Percentiles rank a stretch among this genome's conserved stretches.
Evolutionary conservation across 768 basidiomycete genomes (phyloP).

Genomic region (Gautieria morchelliformis): DNA sequence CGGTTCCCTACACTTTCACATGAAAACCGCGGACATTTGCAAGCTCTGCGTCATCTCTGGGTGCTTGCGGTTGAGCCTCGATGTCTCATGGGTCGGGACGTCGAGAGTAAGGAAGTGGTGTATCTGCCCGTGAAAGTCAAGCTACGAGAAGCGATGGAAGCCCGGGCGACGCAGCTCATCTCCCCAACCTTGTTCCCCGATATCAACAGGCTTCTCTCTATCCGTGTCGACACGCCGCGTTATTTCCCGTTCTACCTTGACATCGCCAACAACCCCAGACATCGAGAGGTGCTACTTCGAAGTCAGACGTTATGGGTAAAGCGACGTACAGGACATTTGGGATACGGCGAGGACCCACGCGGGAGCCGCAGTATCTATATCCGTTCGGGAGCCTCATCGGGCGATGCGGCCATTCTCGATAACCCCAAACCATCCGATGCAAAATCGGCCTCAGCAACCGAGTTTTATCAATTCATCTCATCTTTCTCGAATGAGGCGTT

Average conservation of each 20-base stretch:
- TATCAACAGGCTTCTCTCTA: conserved; percentile 68
- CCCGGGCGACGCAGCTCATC: conserved; percentile 69
- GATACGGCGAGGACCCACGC: conserved; percentile 88
- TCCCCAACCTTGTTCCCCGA: conserved; percentile 91
- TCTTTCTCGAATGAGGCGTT: conserved; percentile 77
- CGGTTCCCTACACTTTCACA: conserved; percentile 68
- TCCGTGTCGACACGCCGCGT: conserved; percentile 86
- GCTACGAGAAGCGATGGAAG: conserved; percentile 52
- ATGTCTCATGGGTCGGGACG: conserved; percentile 85
- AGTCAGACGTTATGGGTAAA: conserved; percentile 88
- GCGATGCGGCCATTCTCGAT: conserved; percentile 78
- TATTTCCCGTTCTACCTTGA: conserved; percentile 93
- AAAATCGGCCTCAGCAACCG: conserved; percentile 56
- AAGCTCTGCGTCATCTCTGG: conserved; percentile 93
- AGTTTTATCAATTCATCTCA: conserved; percentile 77
- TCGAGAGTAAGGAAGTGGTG: conserved; percentile 83
- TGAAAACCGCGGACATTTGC: conserved; percentile 86
- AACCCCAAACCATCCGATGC: conserved; percentile 67
- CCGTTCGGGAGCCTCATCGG: conserved; percentile 74
- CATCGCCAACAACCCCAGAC: conserved; percentile 52
- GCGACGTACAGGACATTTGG: conserved; percentile 82
- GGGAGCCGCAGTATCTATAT: conserved; percentile 89
- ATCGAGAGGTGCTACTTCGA: conserved; percentile 58
- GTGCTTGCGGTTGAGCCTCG: conserved; percentile 91
- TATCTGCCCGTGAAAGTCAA: conserved; percentile 89